Percentiles rank a stretch among this genome's conserved stretches.
These are phyloP conservation scores for Xylona heveae DNA, from an alignment of 495 filamentous ascomycete species.

Conservation along the genomic window DNA sequence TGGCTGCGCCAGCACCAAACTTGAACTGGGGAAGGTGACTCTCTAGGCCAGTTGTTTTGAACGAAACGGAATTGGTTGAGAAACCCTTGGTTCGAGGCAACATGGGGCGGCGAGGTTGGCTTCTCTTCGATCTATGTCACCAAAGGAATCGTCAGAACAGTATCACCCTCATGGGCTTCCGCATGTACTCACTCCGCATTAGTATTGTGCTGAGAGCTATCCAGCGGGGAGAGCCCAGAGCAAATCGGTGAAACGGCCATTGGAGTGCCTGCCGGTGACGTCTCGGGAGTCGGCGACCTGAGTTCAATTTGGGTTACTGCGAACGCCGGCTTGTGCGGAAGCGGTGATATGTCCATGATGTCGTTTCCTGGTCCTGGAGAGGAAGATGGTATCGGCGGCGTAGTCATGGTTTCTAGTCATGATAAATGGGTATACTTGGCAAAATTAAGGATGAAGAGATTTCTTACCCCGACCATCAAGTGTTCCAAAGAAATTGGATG, in stretches of 20 bases:
- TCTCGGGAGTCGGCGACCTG: constrained; percentile 40
- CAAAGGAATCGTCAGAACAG: too few relatives aligned
- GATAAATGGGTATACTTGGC: not conserved
- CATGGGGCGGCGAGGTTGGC: constrained; percentile 2
- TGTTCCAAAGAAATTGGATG: constrained; percentile 46
- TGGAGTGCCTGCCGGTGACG: constrained; percentile 10
- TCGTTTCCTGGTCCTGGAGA: constrained; percentile 61
- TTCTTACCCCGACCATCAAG: constrained; percentile 50
- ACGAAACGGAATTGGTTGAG: constrained; percentile 27
- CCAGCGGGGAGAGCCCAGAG: too few relatives aligned
- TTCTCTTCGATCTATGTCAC: too few relatives aligned
- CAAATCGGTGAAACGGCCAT: too few relatives aligned
- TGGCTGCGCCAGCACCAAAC: constrained; percentile 36
- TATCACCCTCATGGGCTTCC: too few relatives aligned
- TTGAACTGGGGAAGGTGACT: constrained; percentile 50
- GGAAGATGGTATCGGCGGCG: constrained; percentile 63
- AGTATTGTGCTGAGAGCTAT: too few relatives aligned
- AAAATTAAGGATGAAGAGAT: not conserved
- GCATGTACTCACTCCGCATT: too few relatives aligned
- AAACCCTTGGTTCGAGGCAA: constrained; percentile 29
- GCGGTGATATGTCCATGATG: constrained; percentile 81
- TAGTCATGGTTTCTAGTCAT: constrained; percentile 50
- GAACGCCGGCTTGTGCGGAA: constrained; percentile 73
- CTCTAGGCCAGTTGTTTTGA: constrained; percentile 25
- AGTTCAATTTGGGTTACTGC: constrained; percentile 12